phyloP scores from a whole-genome alignment of 2,329 filamentous ascomycete genomes.

The Colletotrichum orbiculare region DNA sequence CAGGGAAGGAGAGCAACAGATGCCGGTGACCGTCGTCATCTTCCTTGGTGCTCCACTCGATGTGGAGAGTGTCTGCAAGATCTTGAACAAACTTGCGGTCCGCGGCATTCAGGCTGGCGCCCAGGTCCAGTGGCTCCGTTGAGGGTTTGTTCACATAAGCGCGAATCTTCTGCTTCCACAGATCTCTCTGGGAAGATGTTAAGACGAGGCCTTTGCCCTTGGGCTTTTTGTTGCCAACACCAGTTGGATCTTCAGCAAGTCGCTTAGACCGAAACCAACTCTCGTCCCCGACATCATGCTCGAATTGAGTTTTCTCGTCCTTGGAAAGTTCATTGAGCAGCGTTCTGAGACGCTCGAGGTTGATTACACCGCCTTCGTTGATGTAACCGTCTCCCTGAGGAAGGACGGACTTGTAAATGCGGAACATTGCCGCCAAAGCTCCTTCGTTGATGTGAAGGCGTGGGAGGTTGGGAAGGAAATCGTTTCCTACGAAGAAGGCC shows the following conservation, averaged over 20 bases:
- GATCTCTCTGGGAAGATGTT: conserved; percentile 80
- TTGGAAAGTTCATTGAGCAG: conserved; percentile 87
- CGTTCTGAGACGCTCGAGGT: conserved; percentile 80
- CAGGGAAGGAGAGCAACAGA: conserved; percentile 62
- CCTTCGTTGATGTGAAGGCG: conserved; percentile 99
- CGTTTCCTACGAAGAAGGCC: conserved; percentile 99
- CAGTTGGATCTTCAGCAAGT: conserved; percentile 70
- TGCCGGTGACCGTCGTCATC: conserved; percentile 66
- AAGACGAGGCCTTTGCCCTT: conserved; percentile 75
- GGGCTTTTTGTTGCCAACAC: conserved; percentile 61
- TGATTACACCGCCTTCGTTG: conserved; percentile 94
- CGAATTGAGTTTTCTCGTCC: conserved; percentile 93
- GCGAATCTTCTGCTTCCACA: conserved; percentile 85
- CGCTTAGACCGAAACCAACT: conserved; percentile 93
- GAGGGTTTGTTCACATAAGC: conserved; percentile 81
- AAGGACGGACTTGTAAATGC: conserved; percentile 91
- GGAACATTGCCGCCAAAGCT: conserved; percentile 96
- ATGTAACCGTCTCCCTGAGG: conserved; percentile 93
- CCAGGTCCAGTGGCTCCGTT: conserved; percentile 76
- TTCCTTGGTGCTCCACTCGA: conserved; percentile 68
- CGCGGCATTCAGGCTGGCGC: conserved; percentile 77
- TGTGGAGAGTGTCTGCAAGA: conserved; percentile 72
- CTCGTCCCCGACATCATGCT: conserved; percentile 87
- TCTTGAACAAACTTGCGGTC: conserved; percentile 96
- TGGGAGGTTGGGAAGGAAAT: conserved; percentile 97